Conservation (phyloP, 148 eudicot genomes). For the Heliosperma pusillum region DNA sequence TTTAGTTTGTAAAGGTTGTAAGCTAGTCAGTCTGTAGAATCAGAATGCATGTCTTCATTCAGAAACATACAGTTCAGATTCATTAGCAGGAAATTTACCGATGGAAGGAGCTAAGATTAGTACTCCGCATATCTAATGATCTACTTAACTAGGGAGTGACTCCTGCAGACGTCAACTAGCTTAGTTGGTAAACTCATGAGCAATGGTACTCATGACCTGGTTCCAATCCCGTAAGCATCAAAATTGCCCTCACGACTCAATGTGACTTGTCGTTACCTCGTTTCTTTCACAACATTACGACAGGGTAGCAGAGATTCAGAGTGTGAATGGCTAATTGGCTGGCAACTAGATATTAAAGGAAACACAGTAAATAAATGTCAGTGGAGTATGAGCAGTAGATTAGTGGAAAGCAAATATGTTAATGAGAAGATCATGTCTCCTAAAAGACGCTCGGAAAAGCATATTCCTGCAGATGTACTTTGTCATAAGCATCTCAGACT, state of each 20-base stretch:
- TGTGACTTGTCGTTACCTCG: not conserved
- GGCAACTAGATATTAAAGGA: not conserved
- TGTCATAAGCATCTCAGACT: slow-evolving; percentile 19
- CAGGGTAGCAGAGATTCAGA: not conserved
- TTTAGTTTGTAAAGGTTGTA: slow-evolving; percentile 28
- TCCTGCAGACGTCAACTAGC: no score
- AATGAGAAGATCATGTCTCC: not conserved
- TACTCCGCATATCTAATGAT: no score
- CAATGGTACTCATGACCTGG: no score
- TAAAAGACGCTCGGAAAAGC: slow-evolving; percentile 15
- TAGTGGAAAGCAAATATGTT: no score
- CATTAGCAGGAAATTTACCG: not conserved
- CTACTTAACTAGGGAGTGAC: no score
- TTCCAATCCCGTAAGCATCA: no score
- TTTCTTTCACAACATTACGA: not conserved
- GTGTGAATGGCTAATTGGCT: not conserved
- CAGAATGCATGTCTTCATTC: slow-evolving; percentile 3
- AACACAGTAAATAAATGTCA: not conserved
- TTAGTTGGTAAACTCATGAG: no score
- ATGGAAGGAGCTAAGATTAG: no score
- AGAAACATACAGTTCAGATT: not conserved
- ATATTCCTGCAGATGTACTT: slow-evolving; percentile 23
- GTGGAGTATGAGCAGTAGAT: not conserved
- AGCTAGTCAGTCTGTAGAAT: slow-evolving; percentile 3
- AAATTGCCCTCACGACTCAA: not conserved